A percentile compares a stretch with the other conserved stretches of the same genome.
Conservation (phyloP, 345 rosid species). For the Geranium rotundifolium region DNA sequence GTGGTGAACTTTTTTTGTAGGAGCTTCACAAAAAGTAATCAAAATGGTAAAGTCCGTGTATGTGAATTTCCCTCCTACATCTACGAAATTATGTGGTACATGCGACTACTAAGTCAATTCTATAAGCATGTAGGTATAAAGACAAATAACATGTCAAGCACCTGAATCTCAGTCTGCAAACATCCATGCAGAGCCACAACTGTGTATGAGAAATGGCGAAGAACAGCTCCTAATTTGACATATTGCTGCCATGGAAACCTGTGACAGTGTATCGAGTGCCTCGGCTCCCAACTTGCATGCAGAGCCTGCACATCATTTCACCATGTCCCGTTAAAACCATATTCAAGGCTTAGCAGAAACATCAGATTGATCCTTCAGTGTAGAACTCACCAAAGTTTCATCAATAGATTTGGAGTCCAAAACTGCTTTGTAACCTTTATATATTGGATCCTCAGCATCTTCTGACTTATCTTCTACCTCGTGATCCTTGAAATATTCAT, state of each 20-base stretch:
- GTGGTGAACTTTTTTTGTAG: too few relatives aligned
- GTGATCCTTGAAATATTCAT: slow-evolving; percentile 44
- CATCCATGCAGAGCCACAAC: slow-evolving; percentile 81
- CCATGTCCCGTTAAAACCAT: background rate
- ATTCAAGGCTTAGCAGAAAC: background rate
- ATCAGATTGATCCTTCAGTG: background rate
- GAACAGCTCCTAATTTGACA: slow-evolving; percentile 65
- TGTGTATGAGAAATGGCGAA: slow-evolving; percentile 73
- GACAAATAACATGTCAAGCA: slow-evolving; percentile 4
- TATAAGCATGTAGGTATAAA: too few relatives aligned
- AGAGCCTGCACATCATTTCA: slow-evolving; percentile 31
- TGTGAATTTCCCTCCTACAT: too few relatives aligned
- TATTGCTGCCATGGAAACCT: slow-evolving; percentile 71
- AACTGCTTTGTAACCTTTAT: slow-evolving; percentile 60
- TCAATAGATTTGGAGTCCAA: slow-evolving; percentile 71
- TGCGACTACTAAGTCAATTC: too few relatives aligned
- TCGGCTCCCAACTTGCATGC: slow-evolving; percentile 85
- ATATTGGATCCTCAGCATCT: slow-evolving; percentile 41
- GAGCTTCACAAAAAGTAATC: too few relatives aligned
- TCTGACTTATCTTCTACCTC: slow-evolving; percentile 16
- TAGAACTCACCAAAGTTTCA: slow-evolving; percentile 48
- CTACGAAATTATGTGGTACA: background rate
- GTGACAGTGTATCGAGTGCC: slow-evolving; percentile 44
- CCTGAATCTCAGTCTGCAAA: slow-evolving; percentile 75
- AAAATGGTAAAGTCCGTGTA: too few relatives aligned